Evolutionary conservation across 2,329 filamentous ascomycete species (phyloP).

Genomic region (Aspergillus novoparasiticus): DNA sequence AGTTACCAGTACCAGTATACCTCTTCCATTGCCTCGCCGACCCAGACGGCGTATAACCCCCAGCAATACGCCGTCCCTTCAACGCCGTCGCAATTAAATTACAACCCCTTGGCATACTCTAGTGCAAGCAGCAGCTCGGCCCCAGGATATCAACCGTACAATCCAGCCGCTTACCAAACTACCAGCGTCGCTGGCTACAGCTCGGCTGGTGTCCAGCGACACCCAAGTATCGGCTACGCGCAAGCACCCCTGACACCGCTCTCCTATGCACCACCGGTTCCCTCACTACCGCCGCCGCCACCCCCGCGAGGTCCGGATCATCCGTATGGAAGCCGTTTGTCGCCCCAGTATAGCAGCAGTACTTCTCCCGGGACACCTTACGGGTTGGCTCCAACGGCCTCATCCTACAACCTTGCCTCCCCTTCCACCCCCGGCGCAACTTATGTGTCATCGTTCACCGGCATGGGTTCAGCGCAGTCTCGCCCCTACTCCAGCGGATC

Average conservation of each 20-base stretch:
- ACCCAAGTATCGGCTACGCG: conserved; percentile 31
- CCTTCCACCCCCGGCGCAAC: conserved; percentile 21
- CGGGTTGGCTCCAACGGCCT: conserved; percentile 28
- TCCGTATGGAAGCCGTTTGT: conserved; percentile 40
- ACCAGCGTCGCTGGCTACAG: conserved; percentile 31
- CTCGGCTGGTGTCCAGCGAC: conserved; percentile 38
- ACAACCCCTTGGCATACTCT: conserved; percentile 70
- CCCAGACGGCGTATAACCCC: conserved; percentile 62
- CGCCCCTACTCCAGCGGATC: conserved; percentile 25
- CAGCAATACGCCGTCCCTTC: conserved; percentile 59
- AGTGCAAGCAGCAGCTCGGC: conserved; percentile 25
- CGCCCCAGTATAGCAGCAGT: conserved; percentile 27
- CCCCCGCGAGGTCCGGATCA: conserved; percentile 44
- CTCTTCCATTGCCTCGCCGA: conserved; percentile 39
- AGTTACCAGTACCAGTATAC: conserved; percentile 52
- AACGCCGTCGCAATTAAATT: conserved; percentile 56
- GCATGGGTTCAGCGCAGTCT: conserved; percentile 22
- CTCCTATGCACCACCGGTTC: conserved; percentile 30
- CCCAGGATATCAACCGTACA: conserved; percentile 48
- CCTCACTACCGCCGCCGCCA: conserved; percentile 36
- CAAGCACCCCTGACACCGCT: conserved; percentile 35
- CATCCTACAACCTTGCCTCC: conserved; percentile 32
- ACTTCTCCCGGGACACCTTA: conserved; percentile 30
- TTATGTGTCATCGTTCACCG: conserved; percentile 27
- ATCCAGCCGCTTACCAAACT: conserved; percentile 53